Evolutionary conservation across 192 early-diverging fungal species (phyloP), one percentile per base, ranked within the genome.

Genomic region (Bifiguratus adelaidae): DNA sequence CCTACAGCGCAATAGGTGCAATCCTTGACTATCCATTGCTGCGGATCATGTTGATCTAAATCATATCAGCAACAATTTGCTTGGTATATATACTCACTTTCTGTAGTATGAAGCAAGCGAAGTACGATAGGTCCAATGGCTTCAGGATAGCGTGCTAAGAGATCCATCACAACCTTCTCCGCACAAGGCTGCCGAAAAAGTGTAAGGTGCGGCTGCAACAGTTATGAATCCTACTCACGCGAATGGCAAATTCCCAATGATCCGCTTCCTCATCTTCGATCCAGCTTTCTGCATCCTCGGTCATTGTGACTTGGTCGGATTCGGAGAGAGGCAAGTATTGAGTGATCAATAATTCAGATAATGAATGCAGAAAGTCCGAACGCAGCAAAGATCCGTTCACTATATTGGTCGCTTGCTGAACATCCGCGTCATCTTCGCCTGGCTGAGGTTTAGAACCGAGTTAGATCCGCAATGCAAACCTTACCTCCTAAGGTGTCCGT

Each of bases 231-330:
- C 8, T 46, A 68, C 67, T 20, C 60, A 80, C 79, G 44, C 85
- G 52, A 24, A 87, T 56, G 45, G 82, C 80, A 61, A 82, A 91
- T 54, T 78, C 81, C 84, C 88, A 92, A 44, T 86, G 81, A 58
- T 92, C 89, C 21, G 82, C 70, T 36, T 89, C 88, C 21, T 88
- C 80, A 18, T 84, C 81, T 22, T 72, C 67, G 12, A 86, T 58
- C 79, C 84, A 96, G 2, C 67, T 75, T 62, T 96, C 93, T 3
- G 93, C 87, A 51, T 82, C 81, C 4, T 84, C 78, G 33, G n/a
- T n/a, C n/a, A n/a, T n/a, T n/a, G n/a, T n/a, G n/a, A n/a, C n/a
- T n/a, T n/a, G n/a, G n/a, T n/a, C 91, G 9, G 71, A 65, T 7
- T 71, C 62, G 33, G 69, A 77, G 5, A 90, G 60, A 13, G 79